These are phyloP conservation scores for Infundibulicybe gibba DNA, from an alignment of 768 basidiomycete species.

Conservation along the genomic window DNA sequence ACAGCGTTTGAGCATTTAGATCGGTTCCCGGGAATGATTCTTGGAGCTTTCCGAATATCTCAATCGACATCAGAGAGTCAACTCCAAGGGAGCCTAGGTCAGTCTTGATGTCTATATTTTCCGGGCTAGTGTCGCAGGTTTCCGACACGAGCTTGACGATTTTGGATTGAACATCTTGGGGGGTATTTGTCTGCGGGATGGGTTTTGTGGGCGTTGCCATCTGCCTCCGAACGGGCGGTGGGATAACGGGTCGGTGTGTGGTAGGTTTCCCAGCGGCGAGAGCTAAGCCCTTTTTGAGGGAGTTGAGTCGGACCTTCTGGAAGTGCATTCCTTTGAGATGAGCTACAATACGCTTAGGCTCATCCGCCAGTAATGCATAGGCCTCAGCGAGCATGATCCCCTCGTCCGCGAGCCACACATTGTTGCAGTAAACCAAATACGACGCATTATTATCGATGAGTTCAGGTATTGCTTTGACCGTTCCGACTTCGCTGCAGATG, in stretches of 20 bases:
- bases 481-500: conserved; percentile 57
- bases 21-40: conserved; percentile 25
- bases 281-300: conserved; percentile 4
- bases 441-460: background rate
- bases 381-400: background rate
- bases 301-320: background rate
- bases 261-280: conserved; percentile 20
- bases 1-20: conserved; percentile 26
- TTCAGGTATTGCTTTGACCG: conserved; percentile 38
- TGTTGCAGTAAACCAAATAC: background rate
- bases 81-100: conserved; percentile 55
- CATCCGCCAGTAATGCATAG: background rate
- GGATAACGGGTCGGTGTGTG: no score
- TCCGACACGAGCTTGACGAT: background rate
- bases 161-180: no score
- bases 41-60: conserved; percentile 40
- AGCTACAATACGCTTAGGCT: background rate
- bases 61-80: conserved; percentile 64
- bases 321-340: background rate
- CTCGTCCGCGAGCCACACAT: background rate
- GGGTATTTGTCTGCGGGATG: no score
- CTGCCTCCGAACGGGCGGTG: no score
- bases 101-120: background rate
- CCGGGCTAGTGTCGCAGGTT: conserved; percentile 2
- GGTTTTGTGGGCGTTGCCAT: background rate